Base-by-base conservation (phyloP, 1,284 basidiomycete species). In the Cryptococcus hybrid region DNA sequence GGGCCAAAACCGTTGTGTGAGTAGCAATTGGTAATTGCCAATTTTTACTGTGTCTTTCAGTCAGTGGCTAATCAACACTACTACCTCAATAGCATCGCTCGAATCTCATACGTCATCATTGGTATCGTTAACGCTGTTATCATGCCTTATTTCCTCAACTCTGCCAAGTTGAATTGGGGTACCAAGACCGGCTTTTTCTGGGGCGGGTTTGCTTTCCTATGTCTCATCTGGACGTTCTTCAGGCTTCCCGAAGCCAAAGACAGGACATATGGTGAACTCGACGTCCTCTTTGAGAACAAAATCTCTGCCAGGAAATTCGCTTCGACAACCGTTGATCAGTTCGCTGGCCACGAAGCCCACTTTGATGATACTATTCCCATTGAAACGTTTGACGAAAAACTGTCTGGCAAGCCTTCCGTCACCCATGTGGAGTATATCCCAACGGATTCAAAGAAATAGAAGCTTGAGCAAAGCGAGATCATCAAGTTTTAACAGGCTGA, bases 41-140 rank as follows among this genome's bases (percentile, higher is more conserved):
- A 30, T 30, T 30, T 30, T 30, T 30, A 30, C 37, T 53, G 0
- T 5, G 5, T 39, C 18, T 35, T 36, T 50, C 58, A 47, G 56
- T 76, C 55, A 70, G 70, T 64, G 68, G 69, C 51, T 64, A 68
- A 47, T 65, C 69, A 2, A 71, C 71, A 40, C 73, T 42, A 30
- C 48, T 37, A 47, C 18, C 18, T 18, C 44, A 30, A n/a, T 73
- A 80, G 36, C 12, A 51, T 60, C 30, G 58, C 61, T 9, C 51
- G 64, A 39, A 78, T 76, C 59, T 59, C 68, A 7, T 82, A 80
- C 73, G 78, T 79, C 61, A 63, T 80, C 43, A 70, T 70, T 59
- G 78, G 56, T 53, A 59, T 61, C 45, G 45, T 59, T 44, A 54
- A 52, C 40, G 44, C 39, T 12, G 54, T 68, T 42, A 47, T 66